Percentiles rank a stretch among this genome's conserved stretches.
phyloP scores from a whole-genome alignment of 306 rosid genomes.

The Ziziphus jujuba region DNA sequence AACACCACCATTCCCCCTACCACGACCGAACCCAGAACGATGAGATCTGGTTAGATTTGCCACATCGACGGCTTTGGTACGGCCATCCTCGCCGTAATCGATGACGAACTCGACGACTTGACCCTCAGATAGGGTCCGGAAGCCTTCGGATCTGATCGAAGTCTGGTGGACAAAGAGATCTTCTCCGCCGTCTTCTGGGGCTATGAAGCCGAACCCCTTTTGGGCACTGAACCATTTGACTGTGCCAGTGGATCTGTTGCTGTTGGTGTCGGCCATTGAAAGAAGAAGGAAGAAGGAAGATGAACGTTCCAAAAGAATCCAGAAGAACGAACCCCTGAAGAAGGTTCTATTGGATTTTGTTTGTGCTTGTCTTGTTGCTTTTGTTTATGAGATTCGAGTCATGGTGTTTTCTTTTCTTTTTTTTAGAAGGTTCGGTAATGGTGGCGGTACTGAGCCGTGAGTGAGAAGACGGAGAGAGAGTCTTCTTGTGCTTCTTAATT shows the following conservation, averaged over 20 bases:
- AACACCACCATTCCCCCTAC: constrained; percentile 25
- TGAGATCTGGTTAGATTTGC: constrained; percentile 35
- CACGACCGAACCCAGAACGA: constrained; percentile 13
- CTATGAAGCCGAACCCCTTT: constrained; percentile 81
- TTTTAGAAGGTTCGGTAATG: constrained; percentile 2
- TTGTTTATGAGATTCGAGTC: neutral
- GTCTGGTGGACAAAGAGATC: constrained; percentile 90
- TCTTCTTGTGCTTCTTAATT: too few species aligned
- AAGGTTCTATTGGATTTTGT: neutral
- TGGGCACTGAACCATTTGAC: constrained; percentile 84
- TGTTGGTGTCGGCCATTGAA: constrained; percentile 48
- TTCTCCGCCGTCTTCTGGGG: constrained; percentile 54
- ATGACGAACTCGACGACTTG: constrained; percentile 60
- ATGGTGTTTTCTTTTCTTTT: too few species aligned
- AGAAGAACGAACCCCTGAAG: constrained; percentile 29
- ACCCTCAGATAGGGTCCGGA: constrained; percentile 59
- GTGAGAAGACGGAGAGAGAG: too few species aligned
- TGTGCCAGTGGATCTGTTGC: constrained; percentile 55
- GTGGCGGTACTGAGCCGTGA: neutral
- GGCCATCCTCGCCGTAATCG: constrained; percentile 51
- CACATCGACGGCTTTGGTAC: constrained; percentile 75
- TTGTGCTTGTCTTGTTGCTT: neutral
- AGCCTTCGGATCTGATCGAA: constrained; percentile 73
- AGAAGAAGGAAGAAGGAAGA: too few species aligned
- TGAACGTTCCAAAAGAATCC: constrained; percentile 27